A percentile compares a stretch with the other conserved stretches of the same genome.
Conservation (phyloP, 2,329 filamentous ascomycete species). For the Colletotrichum tanaceti region DNA sequence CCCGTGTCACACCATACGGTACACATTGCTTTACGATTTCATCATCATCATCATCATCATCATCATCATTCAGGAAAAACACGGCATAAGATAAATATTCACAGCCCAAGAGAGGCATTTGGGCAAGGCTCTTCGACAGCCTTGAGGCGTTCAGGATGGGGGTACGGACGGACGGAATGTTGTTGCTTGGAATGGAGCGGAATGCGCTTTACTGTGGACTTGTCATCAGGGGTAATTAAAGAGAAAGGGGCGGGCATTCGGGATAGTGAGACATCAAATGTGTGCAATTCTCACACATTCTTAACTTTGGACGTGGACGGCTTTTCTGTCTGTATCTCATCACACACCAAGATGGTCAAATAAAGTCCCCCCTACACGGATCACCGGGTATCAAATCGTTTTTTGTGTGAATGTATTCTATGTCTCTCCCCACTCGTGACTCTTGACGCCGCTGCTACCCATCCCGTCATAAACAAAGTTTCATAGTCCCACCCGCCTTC, state of each 20-base stretch:
- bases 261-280: slow-evolving; percentile 9
- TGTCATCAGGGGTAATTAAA: not conserved
- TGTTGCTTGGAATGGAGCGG: slow-evolving; percentile 7
- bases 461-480: slow-evolving; percentile 31
- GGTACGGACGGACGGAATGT: not conserved
- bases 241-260: not conserved
- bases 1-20: slow-evolving; percentile 34
- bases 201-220: not conserved
- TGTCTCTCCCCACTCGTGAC: slow-evolving; percentile 25
- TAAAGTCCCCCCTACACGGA: slow-evolving; percentile 34
- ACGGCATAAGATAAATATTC: slow-evolving; percentile 25
- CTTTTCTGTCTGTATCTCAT: slow-evolving; percentile 22
- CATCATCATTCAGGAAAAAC: slow-evolving; percentile 29
- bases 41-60: slow-evolving; percentile 24
- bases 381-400: slow-evolving; percentile 40
- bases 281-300: not conserved
- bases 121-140: slow-evolving; percentile 25
- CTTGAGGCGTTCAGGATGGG: slow-evolving; percentile 29
- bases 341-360: slow-evolving; percentile 28
- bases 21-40: slow-evolving; percentile 30
- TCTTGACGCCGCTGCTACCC: slow-evolving; percentile 27
- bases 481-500: slow-evolving; percentile 3
- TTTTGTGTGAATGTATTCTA: slow-evolving; percentile 38
- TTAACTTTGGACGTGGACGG: slow-evolving; percentile 10
- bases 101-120: slow-evolving; percentile 17